Conservation (phyloP, 176 grass and related monocot species). For the Secale cereale region DNA sequence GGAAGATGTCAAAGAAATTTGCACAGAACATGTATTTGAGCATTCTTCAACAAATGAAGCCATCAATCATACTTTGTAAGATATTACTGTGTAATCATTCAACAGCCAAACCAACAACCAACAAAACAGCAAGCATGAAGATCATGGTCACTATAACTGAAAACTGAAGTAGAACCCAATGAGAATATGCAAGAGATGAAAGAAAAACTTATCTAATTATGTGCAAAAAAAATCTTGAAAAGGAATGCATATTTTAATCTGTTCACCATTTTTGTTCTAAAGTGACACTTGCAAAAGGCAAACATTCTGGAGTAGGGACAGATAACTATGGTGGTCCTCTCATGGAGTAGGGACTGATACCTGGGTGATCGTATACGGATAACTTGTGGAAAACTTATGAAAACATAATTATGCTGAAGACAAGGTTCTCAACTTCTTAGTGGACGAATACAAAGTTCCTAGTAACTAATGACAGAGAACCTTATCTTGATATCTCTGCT, state of each 20-base stretch:
- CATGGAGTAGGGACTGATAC: not conserved
- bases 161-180: constrained; percentile 1
- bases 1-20: not conserved
- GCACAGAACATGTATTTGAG: not conserved
- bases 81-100: not conserved
- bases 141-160: not conserved
- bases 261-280: not conserved
- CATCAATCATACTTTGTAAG: not conserved
- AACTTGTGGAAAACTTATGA: constrained; percentile 16
- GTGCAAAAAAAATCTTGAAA: not conserved
- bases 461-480: constrained; percentile 9
- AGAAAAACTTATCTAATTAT: not conserved
- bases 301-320: not conserved
- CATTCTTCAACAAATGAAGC: constrained; percentile 14
- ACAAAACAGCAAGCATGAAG: constrained; percentile 10
- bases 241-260: not conserved
- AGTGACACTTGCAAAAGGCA: not conserved
- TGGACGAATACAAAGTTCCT: not conserved
- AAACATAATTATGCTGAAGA: not conserved
- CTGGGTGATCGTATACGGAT: not conserved
- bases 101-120: constrained; percentile 4
- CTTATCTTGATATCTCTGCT: constrained; percentile 15
- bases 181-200: not conserved
- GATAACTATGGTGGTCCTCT: not conserved
- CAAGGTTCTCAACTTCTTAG: not conserved